These are phyloP conservation scores for Fusarium newnesense DNA, from an alignment of 2,329 filamentous ascomycete genomes.

Conservation along the genomic window DNA sequence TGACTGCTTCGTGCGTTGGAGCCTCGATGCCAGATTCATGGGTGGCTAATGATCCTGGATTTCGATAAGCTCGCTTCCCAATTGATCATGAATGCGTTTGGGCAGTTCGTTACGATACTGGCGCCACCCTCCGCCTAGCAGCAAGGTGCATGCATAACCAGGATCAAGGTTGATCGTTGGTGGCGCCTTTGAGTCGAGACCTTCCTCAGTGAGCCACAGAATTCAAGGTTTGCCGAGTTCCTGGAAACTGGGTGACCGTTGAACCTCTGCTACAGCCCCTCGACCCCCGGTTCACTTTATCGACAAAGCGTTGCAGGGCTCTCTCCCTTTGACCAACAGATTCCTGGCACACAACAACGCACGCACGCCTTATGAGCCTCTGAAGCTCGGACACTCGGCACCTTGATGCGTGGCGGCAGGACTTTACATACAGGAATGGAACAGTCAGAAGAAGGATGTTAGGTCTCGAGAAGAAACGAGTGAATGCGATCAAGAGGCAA, in stretches of 20 bases:
- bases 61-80: not conserved
- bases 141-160: conserved; percentile 11
- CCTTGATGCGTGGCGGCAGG: not conserved
- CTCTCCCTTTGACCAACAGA: not conserved
- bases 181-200: conserved; percentile 26
- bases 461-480: not conserved
- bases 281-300: not conserved
- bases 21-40: not conserved
- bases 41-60: not conserved
- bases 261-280: conserved; percentile 13
- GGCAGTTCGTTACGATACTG: conserved; percentile 2
- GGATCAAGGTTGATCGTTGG: conserved; percentile 24
- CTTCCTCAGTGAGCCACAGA: conserved; percentile 6
- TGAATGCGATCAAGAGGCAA: not conserved
- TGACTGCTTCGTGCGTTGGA: conserved; percentile 6
- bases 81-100: not conserved
- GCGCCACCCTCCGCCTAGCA: conserved; percentile 11
- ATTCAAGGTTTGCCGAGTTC: conserved; percentile 24
- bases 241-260: conserved; percentile 21
- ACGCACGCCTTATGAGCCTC: conserved; percentile 1
- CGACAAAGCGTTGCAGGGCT: conserved; percentile 4
- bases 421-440: conserved; percentile 20
- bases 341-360: conserved; percentile 23
- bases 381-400: conserved; percentile 1
- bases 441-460: not conserved